Conservation (phyloP, 805 yeast species). For the Alloascoidea hylecoeti region DNA sequence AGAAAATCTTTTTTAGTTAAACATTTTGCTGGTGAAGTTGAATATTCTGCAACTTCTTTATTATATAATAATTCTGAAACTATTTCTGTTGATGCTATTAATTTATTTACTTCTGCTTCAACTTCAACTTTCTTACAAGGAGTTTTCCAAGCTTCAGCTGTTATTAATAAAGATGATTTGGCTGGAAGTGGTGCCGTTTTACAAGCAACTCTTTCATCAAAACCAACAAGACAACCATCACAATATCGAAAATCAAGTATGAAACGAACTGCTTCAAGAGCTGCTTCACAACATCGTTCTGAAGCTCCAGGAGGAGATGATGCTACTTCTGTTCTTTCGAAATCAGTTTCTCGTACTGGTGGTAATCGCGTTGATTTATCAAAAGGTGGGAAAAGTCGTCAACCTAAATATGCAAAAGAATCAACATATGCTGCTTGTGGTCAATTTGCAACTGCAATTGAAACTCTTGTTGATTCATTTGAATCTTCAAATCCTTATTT, state of each 20-base stretch:
- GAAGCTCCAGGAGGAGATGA: conserved; percentile 6
- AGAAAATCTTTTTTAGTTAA: conserved; percentile 33
- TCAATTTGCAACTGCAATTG: conserved; percentile 19
- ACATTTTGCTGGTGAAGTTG: conserved; percentile 47
- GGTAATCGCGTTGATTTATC: neutral
- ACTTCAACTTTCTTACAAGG: conserved; percentile 20
- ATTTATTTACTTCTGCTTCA: conserved; percentile 20
- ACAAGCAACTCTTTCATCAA: conserved; percentile 23
- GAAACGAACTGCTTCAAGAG: conserved; percentile 5
- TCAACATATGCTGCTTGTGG: conserved; percentile 14
- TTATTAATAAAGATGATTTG: conserved; percentile 19
- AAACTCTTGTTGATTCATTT: conserved; percentile 19
- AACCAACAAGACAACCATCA: conserved; percentile 24
- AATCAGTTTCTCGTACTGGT: neutral
- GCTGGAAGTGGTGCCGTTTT: conserved; percentile 12
- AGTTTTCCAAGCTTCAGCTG: conserved; percentile 19
- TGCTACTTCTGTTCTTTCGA: conserved; percentile 2
- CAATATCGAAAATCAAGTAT: conserved; percentile 11
- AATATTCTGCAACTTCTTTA: conserved; percentile 35
- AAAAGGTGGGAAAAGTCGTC: neutral
- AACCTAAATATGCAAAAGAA: too few species aligned
- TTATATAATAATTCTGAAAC: conserved; percentile 39
- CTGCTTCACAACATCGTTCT: conserved; percentile 5
- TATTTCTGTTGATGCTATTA: conserved; percentile 24
- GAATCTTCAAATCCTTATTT: conserved; percentile 24